A percentile compares a stretch with the other conserved stretches of the same genome.
These are phyloP conservation scores for Claviceps arundinis DNA, from an alignment of 2,329 filamentous ascomycete genomes.

Conservation along the genomic window DNA sequence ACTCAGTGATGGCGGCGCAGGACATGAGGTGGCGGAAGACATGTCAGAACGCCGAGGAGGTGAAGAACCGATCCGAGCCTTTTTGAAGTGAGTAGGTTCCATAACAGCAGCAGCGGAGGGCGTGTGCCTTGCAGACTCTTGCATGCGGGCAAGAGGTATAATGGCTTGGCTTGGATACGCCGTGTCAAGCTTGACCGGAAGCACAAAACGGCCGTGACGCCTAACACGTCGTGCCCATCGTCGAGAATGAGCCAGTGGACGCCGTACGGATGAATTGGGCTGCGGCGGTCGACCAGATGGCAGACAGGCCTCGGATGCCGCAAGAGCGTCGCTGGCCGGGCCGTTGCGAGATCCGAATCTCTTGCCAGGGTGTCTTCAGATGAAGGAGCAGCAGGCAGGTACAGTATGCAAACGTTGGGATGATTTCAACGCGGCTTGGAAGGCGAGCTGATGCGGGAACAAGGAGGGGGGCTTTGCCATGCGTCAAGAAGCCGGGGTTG, in stretches of 20 bases:
- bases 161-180: too few species aligned
- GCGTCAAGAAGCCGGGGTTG: slow-evolving; percentile 13
- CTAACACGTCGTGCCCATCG: slow-evolving; percentile 10
- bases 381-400: slow-evolving; percentile 4
- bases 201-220: slow-evolving; percentile 6
- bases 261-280: slow-evolving; percentile 6
- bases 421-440: slow-evolving; percentile 1
- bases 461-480: slow-evolving; percentile 8
- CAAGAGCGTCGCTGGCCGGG: slow-evolving; percentile 2
- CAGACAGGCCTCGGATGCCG: slow-evolving; percentile 1
- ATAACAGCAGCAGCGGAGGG: slow-evolving; percentile 14
- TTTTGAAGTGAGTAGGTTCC: slow-evolving; percentile 29
- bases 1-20: slow-evolving; percentile 7
- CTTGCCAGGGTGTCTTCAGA: neutral
- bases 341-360: neutral
- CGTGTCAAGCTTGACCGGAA: neutral
- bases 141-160: slow-evolving; percentile 4
- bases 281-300: neutral
- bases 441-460: neutral
- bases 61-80: slow-evolving; percentile 31
- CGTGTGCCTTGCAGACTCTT: slow-evolving; percentile 11
- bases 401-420: slow-evolving; percentile 4
- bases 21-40: slow-evolving; percentile 15
- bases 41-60: slow-evolving; percentile 33
- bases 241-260: slow-evolving; percentile 1